phyloP scores from a whole-genome alignment of 139 green algal species.

The Tetraselmis striata region DNA sequence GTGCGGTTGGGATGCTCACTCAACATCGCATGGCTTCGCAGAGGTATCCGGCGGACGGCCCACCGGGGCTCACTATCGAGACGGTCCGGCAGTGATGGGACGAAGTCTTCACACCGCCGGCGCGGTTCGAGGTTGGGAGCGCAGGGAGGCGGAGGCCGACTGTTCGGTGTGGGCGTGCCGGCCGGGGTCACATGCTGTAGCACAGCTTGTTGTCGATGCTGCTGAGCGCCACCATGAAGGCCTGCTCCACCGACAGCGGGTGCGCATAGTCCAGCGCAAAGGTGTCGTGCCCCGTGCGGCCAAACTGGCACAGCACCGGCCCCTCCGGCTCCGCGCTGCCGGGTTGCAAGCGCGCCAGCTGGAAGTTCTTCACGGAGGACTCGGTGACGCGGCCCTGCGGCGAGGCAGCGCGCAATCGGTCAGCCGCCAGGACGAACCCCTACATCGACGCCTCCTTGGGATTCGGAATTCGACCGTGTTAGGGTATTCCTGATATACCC shows the following conservation, averaged over 20 bases:
- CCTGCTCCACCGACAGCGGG: slow-evolving; percentile 5
- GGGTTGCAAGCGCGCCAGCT: background rate
- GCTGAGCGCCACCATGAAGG: slow-evolving; percentile 1
- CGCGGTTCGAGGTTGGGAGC: too few relatives aligned
- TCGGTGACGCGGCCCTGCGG: slow-evolving; percentile 7
- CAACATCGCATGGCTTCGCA: too few relatives aligned
- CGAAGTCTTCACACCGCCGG: too few relatives aligned
- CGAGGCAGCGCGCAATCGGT: too few relatives aligned
- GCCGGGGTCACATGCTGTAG: background rate
- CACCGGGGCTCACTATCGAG: too few relatives aligned
- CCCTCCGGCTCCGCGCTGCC: background rate
- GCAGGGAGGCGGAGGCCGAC: too few relatives aligned
- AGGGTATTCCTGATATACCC: too few relatives aligned
- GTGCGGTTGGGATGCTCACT: too few relatives aligned
- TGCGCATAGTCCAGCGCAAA: slow-evolving; percentile 9
- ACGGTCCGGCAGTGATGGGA: too few relatives aligned
- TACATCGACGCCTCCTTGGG: background rate
- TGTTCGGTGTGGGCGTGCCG: background rate
- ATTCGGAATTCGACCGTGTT: too few relatives aligned
- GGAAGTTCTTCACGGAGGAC: slow-evolving; percentile 13
- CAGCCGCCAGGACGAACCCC: background rate
- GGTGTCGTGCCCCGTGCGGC: background rate
- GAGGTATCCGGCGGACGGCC: too few relatives aligned
- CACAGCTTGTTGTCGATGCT: slow-evolving; percentile 13
- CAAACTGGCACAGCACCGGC: slow-evolving; percentile 1